Evolutionary conservation across 352 stramenopile species (phyloP), one percentile per base, ranked within the genome.

Genomic region (Phytophthora pinifolia): DNA sequence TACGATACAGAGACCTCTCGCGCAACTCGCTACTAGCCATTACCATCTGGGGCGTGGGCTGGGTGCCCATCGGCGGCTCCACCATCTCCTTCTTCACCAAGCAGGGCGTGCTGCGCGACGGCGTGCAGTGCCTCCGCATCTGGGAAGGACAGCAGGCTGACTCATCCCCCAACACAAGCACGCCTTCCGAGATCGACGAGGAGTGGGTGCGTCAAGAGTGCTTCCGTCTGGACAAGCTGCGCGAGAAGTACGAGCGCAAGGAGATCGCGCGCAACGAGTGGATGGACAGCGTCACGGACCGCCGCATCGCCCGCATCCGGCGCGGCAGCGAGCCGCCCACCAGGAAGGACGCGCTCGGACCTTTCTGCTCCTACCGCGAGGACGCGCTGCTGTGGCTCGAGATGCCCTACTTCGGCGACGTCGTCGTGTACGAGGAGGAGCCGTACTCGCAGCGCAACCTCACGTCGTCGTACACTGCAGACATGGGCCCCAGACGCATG

Each of bases 341-440:
- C 1, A 63, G 69, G 32, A 86, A 80, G 48, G 85, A 95, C 34
- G 64, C 72, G 8, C 70, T 92, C 12, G 79, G 80, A 0, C 79
- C 85, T 5, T 95, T 93, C 54, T 91, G 81, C 53, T 82, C 77
- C 18, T 89, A 92, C 54, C 79, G 85, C 9, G 71, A 95, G 32
- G 83, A 92, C 37, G 77, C 85, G 6, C 59, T 94, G 29, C 67
- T 97, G 15, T 88, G 84, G 73, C 76, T 97, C 15, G 88, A 97
- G 57, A 80, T 98, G 76, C 90, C 89, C 0, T 96, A 91, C 59
- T 97, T 97, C 70, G 86, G 82, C 31, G 76, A 97, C 44, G 80
- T 91, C 3, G 86, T 98, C 4, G 81, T 98, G 20, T 96, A 96
- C 54, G 92, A 98, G 61, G 92, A 98, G 61, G 83, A 95, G 42